Evolutionary conservation across 129 eudicot species (phyloP), one percentile per base, ranked within the genome.

Genomic region (Solidago caesia): DNA sequence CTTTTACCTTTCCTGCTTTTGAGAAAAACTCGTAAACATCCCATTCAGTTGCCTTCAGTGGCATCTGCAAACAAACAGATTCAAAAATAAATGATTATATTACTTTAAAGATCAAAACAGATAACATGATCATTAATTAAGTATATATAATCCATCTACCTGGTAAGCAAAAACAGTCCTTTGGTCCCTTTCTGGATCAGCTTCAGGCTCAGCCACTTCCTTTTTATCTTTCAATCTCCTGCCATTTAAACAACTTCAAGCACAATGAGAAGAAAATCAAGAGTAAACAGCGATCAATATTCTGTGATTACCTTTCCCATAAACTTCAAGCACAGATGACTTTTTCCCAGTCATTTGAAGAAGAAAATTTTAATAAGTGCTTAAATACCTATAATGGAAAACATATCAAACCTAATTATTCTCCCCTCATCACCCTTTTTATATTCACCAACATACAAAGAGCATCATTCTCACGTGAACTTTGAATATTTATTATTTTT

Each of bases 151-250:
- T 39, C 53, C 9, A 70, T 43, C 15, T 67, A 90, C 98, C 98
- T 94, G 99, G 74, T 94, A 94, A 13, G 97, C 97, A 77, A 94
- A 94, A 74, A 94, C 99, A 71, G 97, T 94, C 78, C 99, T 85
- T 80, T 94, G 99, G 72, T 94, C 99, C 80, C 99, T 87, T 77
- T 94, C 99, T 64, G 99, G 99, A 67, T 94, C 99, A 71, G 97
- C 97, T 90, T 94, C 99, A 80, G 99, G 97, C 87, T 94, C 99
- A 21, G 75, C 82, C 26, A 69, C 83, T 81, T 94, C 98, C 74
- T 88, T 90, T 77, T 94, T 94, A 15, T 88, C 97, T 75, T 88
- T 94, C 72, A 79, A 79, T 81, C 96, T 88, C 97, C 99, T 94
- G 96, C 82, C 60, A 81, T 29, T 67, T 16, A 77, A 55, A 72